Percentiles rank a stretch among this genome's conserved stretches.
Conservation (phyloP, 1,139 yeast species). For the Blastobotrys apis region DNA sequence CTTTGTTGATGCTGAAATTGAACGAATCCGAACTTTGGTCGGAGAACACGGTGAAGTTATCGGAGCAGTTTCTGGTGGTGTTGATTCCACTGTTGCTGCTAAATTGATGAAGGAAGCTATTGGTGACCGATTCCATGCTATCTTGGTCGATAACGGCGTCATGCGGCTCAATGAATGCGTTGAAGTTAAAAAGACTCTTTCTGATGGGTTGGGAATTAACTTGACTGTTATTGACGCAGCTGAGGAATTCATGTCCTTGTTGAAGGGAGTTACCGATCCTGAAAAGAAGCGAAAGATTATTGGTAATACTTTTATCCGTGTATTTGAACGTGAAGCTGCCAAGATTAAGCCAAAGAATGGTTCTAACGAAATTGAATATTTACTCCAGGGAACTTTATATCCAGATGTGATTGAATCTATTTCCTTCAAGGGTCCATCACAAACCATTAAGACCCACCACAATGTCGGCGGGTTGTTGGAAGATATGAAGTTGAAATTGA, state of each 20-base stretch:
- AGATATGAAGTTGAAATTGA: slow-evolving; percentile 95
- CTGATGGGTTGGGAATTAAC: slow-evolving; percentile 91
- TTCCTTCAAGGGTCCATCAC: slow-evolving; percentile 99
- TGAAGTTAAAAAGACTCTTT: slow-evolving; percentile 79
- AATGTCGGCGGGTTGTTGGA: slow-evolving; percentile 97
- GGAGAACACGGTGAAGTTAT: slow-evolving; percentile 98
- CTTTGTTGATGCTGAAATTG: slow-evolving; percentile 93
- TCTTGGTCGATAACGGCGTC: slow-evolving; percentile 96
- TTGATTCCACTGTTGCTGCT: slow-evolving; percentile 98
- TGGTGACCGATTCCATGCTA: slow-evolving; percentile 98
- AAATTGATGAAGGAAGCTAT: slow-evolving; percentile 97
- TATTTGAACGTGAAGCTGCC: slow-evolving; percentile 94
- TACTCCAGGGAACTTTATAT: slow-evolving; percentile 95
- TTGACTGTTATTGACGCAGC: slow-evolving; percentile 92
- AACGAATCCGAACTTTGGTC: slow-evolving; percentile 81
- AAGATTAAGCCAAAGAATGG: slow-evolving; percentile 76
- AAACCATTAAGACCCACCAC: slow-evolving; percentile 98
- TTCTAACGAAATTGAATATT: slow-evolving; percentile 86
- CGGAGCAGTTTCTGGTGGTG: slow-evolving; percentile 99
- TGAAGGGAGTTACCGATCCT: slow-evolving; percentile 95
- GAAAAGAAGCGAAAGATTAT: slow-evolving; percentile 98
- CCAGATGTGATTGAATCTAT: slow-evolving; percentile 99
- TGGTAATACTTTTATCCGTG: slow-evolving; percentile 96
- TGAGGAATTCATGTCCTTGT: slow-evolving; percentile 78
- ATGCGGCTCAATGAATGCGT: slow-evolving; percentile 92